Conservation (phyloP, 306 rosid species). For the Prunus persica region DNA sequence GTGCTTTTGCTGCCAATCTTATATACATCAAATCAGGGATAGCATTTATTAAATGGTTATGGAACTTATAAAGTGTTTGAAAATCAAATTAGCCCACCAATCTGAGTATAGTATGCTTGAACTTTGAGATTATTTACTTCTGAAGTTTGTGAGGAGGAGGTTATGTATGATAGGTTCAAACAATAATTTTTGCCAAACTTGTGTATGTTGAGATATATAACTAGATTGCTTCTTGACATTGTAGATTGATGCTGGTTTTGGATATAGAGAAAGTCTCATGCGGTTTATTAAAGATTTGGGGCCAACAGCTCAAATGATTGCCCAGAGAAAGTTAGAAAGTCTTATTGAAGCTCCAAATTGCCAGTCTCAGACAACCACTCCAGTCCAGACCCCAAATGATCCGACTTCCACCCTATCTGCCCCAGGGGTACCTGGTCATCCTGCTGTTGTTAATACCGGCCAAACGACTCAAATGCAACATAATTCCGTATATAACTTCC, state of each 20-base stretch:
- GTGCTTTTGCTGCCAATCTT: too few species aligned
- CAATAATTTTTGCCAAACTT: neutral
- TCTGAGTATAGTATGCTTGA: neutral
- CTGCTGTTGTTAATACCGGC: neutral
- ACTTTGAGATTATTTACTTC: neutral
- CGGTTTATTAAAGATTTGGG: slow-evolving; percentile 30
- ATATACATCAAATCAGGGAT: too few species aligned
- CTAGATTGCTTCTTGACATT: neutral
- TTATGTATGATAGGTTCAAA: too few species aligned
- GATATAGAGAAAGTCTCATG: slow-evolving; percentile 29
- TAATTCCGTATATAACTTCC: neutral
- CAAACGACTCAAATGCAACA: neutral
- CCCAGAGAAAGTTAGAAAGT: slow-evolving; percentile 12
- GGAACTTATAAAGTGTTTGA: neutral
- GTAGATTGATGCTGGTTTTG: slow-evolving; percentile 8
- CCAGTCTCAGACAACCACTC: neutral
- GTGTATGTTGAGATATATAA: neutral
- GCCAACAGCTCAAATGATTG: slow-evolving; percentile 28
- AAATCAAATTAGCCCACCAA: neutral
- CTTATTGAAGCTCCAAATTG: neutral
- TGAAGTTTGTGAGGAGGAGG: too few species aligned
- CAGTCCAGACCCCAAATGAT: slow-evolving; percentile 4
- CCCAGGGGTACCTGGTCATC: neutral
- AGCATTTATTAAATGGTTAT: neutral
- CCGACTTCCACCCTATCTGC: slow-evolving; percentile 5